A percentile compares a stretch with the other conserved stretches of the same genome.
Evolutionary conservation across 2,329 filamentous ascomycete species (phyloP).

Genomic region (Alternaria sp.): DNA sequence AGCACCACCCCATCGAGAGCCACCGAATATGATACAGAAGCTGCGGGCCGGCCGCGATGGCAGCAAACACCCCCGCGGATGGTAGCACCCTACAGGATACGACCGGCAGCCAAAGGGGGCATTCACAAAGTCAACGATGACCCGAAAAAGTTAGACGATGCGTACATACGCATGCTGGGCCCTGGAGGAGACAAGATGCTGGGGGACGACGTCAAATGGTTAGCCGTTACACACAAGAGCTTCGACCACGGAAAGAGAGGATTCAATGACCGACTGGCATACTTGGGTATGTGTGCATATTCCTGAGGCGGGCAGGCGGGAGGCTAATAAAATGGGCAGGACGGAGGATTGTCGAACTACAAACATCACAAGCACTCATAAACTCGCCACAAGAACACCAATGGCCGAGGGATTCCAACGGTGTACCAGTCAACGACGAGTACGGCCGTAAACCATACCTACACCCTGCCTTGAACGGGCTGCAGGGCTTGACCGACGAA

Average conservation of each 20-base stretch:
- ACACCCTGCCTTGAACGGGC: constrained; percentile 74
- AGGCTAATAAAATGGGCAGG: constrained; percentile 55
- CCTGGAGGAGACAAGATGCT: constrained; percentile 75
- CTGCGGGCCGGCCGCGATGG: constrained; percentile 57
- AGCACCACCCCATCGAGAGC: constrained; percentile 33
- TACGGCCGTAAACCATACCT: constrained; percentile 70
- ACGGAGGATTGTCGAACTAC: constrained; percentile 70
- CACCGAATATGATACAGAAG: constrained; percentile 45
- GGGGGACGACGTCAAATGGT: constrained; percentile 93
- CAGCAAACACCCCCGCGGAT: constrained; percentile 59
- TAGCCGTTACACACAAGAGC: constrained; percentile 97
- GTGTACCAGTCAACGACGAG: constrained; percentile 36
- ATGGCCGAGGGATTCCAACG: constrained; percentile 30
- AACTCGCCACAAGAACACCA: constrained; percentile 54
- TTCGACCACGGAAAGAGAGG: constrained; percentile 95
- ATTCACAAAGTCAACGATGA: constrained; percentile 78
- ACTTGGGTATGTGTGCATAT: constrained; percentile 70
- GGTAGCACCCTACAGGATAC: constrained; percentile 61
- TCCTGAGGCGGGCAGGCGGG: not conserved
- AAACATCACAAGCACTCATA: constrained; percentile 70
- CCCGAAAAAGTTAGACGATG: constrained; percentile 75
- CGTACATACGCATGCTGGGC: constrained; percentile 81
- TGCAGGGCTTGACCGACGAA: constrained; percentile 73
- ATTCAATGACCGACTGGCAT: constrained; percentile 93
- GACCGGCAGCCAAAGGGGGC: constrained; percentile 65